Evolutionary conservation across 176 grass and related monocot genomes (phyloP).

Genomic region (maize (Zea mays)): Zm-B73-REFERENCE-NAM-5.0 NC_050103.1:77211501-77212000

Average conservation of each 20-base stretch:
- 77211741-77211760: slow-evolving; percentile 56
- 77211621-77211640: slow-evolving; percentile 48
- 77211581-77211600: slow-evolving; percentile 73
- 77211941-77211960: slow-evolving; percentile 23
- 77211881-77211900: slow-evolving; percentile 12
- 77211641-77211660: background rate
- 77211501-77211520: slow-evolving; percentile 68
- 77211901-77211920: slow-evolving; percentile 28
- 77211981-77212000: slow-evolving; percentile 37
- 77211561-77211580: slow-evolving; percentile 81
- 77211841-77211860: slow-evolving; percentile 72
- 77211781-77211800: slow-evolving; percentile 72
- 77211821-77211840: background rate
- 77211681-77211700: slow-evolving; percentile 59
- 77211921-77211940: slow-evolving; percentile 31
- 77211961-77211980: slow-evolving; percentile 19
- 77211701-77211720: slow-evolving; percentile 51
- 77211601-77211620: slow-evolving; percentile 60
- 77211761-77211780: slow-evolving; percentile 93
- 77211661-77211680: slow-evolving; percentile 68
- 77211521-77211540: slow-evolving; percentile 79
- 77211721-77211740: slow-evolving; percentile 1
- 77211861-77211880: slow-evolving; percentile 63
- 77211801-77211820: slow-evolving; percentile 31
- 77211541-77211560: slow-evolving; percentile 74